These are phyloP conservation scores for Fusarium sambucinum DNA, from an alignment of 2,329 filamentous ascomycete species.

Conservation along the genomic window DNA sequence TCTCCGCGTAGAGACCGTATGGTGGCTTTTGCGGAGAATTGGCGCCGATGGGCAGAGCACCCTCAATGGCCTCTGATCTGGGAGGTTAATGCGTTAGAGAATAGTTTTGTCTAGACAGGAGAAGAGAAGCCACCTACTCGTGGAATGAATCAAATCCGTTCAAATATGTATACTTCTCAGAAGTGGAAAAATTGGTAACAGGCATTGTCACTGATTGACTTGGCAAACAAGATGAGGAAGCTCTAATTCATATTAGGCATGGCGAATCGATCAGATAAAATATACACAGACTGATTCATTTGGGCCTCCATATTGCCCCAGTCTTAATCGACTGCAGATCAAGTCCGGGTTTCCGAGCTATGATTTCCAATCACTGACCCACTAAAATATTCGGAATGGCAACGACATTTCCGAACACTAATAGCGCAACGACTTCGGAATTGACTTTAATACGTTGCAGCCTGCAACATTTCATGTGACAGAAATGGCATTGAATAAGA, in stretches of 20 bases:
- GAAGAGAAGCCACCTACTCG: constrained; percentile 63
- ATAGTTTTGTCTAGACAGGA: constrained; percentile 46
- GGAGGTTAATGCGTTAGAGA: not conserved
- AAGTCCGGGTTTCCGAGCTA: not conserved
- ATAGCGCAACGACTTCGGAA: not conserved
- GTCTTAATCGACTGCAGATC: not conserved
- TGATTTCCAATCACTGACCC: not conserved
- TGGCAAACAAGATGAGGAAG: not conserved
- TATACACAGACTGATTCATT: not conserved
- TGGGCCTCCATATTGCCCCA: fast-evolving
- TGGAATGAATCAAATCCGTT: constrained; percentile 82
- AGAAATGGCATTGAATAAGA: not conserved
- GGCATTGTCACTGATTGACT: constrained; percentile 25
- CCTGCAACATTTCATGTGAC: not conserved
- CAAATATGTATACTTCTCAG: constrained; percentile 76
- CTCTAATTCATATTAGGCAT: not conserved
- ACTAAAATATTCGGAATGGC: not conserved
- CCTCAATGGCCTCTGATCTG: constrained; percentile 77
- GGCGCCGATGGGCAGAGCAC: constrained; percentile 77
- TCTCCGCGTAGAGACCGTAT: constrained; percentile 84
- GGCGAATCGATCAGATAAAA: not conserved
- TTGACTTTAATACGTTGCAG: not conserved
- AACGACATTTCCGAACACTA: not conserved
- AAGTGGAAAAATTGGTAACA: constrained; percentile 33
- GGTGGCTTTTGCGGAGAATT: constrained; percentile 87